A percentile compares a stretch with the other conserved stretches of the same genome.
phyloP scores from a whole-genome alignment of 305 asterid species.

The Caryopteris hybrid region DNA sequence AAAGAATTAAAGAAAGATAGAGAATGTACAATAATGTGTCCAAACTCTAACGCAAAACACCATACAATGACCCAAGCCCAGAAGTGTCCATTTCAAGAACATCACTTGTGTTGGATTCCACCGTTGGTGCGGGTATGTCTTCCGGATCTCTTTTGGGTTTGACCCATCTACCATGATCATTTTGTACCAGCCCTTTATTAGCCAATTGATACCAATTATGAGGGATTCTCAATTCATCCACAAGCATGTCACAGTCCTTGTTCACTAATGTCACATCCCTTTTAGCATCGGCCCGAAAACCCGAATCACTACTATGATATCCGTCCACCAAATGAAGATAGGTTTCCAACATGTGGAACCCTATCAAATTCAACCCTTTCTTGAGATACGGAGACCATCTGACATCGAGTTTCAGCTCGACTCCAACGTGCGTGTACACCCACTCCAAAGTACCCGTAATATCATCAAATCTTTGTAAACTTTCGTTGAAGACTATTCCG shows the following conservation, averaged over 20 bases:
- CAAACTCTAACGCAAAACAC: not conserved
- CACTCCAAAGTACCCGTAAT: slow-evolving; percentile 61
- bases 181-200: slow-evolving; percentile 56
- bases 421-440: slow-evolving; percentile 82
- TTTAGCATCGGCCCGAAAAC: slow-evolving; percentile 51
- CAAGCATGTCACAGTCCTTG: slow-evolving; percentile 66
- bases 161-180: slow-evolving; percentile 67
- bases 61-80: slow-evolving; percentile 22
- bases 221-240: slow-evolving; percentile 67
- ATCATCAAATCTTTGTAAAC: slow-evolving; percentile 61
- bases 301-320: slow-evolving; percentile 28
- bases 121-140: slow-evolving; percentile 54
- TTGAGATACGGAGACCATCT: slow-evolving; percentile 56
- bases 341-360: slow-evolving; percentile 72
- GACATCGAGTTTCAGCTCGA: slow-evolving; percentile 53
- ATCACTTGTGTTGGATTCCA: slow-evolving; percentile 12
- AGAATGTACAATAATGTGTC: not conserved
- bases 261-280: slow-evolving; percentile 77
- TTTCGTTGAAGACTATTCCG: slow-evolving; percentile 60
- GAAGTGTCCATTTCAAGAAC: slow-evolving; percentile 13
- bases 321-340: slow-evolving; percentile 78
- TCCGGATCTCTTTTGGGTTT: slow-evolving; percentile 67
- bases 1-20: not conserved
- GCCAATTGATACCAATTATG: slow-evolving; percentile 61
- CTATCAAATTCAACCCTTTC: slow-evolving; percentile 50